These are phyloP conservation scores for Marchantia paleacea DNA, from an alignment of 225 moss, liverwort and hornwort genomes.

Conservation along the genomic window DNA sequence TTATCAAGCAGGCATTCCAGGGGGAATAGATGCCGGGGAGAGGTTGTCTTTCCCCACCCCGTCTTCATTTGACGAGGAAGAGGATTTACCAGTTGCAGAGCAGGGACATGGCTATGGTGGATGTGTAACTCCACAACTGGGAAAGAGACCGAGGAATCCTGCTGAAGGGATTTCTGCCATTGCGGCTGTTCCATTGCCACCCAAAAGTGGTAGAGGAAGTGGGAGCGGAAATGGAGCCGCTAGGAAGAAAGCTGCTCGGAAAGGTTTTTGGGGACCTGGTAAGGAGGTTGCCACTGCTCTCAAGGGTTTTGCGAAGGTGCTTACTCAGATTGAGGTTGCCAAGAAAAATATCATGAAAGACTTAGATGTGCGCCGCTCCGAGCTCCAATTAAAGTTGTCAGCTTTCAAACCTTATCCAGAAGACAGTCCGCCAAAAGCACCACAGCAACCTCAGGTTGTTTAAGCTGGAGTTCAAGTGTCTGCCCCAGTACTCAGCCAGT, in stretches of 20 bases:
- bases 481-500: background rate
- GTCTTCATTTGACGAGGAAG: conserved; percentile 31
- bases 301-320: conserved; percentile 26
- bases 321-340: conserved; percentile 25
- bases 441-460: conserved; percentile 11
- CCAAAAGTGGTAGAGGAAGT: background rate
- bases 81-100: conserved; percentile 2
- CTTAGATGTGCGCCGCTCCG: conserved; percentile 25
- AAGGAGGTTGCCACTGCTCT: conserved; percentile 25
- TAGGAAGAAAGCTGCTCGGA: conserved; percentile 15
- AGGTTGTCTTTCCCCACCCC: conserved; percentile 14
- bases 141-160: conserved; percentile 13
- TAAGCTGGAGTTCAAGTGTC: background rate
- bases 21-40: conserved; percentile 40
- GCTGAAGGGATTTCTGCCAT: background rate
- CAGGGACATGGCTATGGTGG: background rate
- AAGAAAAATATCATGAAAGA: conserved; percentile 36
- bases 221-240: conserved; percentile 5
- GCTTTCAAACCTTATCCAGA: background rate
- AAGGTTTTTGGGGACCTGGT: background rate
- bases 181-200: background rate
- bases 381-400: conserved; percentile 26
- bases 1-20: conserved; percentile 36
- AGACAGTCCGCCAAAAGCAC: conserved; percentile 1
- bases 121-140: conserved; percentile 1